phyloP scores from a whole-genome alignment of 2,329 filamentous ascomycete species.

The Mollisia scopiformis region DNA sequence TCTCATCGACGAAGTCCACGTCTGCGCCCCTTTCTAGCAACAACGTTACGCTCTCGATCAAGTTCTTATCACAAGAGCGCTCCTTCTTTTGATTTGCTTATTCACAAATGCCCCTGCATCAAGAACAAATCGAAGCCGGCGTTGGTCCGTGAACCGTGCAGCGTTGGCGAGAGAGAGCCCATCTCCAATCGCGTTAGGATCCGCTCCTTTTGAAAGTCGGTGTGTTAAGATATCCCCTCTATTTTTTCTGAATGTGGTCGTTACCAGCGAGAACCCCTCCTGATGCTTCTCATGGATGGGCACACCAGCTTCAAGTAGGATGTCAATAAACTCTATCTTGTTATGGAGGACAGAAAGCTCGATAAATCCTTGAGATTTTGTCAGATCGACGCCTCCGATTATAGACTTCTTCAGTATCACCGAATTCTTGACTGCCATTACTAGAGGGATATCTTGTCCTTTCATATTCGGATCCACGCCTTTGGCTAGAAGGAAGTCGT shows the following conservation, averaged over 20 bases:
- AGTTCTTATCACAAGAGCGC: constrained; percentile 1
- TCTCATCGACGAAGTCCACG: constrained; percentile 6
- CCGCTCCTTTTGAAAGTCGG: neutral
- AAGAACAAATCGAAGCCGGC: constrained; percentile 1
- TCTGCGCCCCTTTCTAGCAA: constrained; percentile 10
- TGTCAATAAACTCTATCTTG: constrained; percentile 3
- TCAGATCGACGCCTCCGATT: neutral
- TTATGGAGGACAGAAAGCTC: neutral
- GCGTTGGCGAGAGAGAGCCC: neutral
- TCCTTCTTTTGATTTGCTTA: neutral
- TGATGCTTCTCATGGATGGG: neutral
- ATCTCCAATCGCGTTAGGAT: neutral
- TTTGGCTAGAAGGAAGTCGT: neutral
- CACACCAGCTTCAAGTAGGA: constrained; percentile 1
- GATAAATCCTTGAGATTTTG: neutral
- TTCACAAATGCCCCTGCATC: constrained; percentile 12
- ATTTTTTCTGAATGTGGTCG: neutral
- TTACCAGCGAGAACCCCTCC: neutral
- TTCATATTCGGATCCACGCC: constrained; percentile 7
- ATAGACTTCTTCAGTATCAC: neutral
- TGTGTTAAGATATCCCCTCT: neutral
- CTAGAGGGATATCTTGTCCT: neutral
- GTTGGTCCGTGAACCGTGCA: neutral
- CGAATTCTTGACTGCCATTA: neutral
- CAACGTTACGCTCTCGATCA: constrained; percentile 5